These are phyloP conservation scores for Rosa persica DNA, from an alignment of 306 rosid species.

Conservation along the genomic window DNA sequence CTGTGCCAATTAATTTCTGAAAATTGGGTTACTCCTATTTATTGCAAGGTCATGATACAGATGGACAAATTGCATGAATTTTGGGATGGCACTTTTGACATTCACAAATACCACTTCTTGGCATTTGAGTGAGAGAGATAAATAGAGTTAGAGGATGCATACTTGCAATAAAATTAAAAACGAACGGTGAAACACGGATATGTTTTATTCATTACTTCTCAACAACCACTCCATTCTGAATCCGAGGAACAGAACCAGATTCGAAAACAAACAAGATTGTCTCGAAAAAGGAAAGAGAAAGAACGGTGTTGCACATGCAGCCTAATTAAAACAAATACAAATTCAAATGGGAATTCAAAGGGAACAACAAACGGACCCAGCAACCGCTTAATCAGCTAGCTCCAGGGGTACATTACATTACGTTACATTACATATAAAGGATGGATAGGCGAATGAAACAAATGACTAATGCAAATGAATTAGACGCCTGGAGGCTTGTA, in stretches of 20 bases:
- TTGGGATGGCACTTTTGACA: too few species aligned
- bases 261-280: constrained; percentile 11
- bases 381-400: neutral
- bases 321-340: neutral
- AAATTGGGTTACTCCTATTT: too few species aligned
- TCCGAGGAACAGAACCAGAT: constrained; percentile 12
- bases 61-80: too few species aligned
- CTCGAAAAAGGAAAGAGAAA: neutral
- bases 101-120: too few species aligned
- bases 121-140: neutral
- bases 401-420: neutral
- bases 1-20: too few species aligned
- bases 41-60: too few species aligned
- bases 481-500: constrained; percentile 39
- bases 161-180: neutral
- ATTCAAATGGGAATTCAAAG: neutral
- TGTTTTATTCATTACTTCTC: constrained; percentile 6
- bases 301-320: constrained; percentile 8
- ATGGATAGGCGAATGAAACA: too few species aligned
- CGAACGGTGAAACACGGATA: neutral
- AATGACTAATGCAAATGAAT: neutral
- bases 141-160: too few species aligned
- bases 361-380: neutral
- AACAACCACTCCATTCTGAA: neutral
- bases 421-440: neutral